A percentile compares a stretch with the other conserved stretches of the same genome.
Evolutionary conservation across 2,329 filamentous ascomycete genomes (phyloP).

Genomic region (Aspergillus spinulosporus): DNA sequence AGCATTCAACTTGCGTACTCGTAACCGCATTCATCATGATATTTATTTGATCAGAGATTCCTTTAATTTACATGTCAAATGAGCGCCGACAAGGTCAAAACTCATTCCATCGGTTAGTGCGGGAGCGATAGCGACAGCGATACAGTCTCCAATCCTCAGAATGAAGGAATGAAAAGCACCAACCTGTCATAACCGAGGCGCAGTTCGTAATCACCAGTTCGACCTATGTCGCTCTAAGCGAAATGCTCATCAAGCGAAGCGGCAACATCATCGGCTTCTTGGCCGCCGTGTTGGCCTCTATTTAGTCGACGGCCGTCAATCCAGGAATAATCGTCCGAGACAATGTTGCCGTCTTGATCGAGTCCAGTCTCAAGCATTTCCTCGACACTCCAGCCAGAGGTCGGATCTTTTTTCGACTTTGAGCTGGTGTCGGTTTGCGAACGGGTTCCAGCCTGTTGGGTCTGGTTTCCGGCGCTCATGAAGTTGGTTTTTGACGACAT

Average conservation of each 20-base stretch:
- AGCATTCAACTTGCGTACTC: background rate
- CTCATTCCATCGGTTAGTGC: background rate
- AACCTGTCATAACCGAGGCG: background rate
- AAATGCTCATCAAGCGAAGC: slow-evolving; percentile 33
- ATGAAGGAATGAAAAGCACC: background rate
- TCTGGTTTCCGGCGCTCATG: slow-evolving; percentile 18
- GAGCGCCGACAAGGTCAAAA: background rate
- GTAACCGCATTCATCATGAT: background rate
- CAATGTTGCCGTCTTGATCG: slow-evolving; percentile 34
- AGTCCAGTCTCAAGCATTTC: slow-evolving; percentile 34
- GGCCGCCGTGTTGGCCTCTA: slow-evolving; percentile 20
- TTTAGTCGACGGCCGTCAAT: slow-evolving; percentile 26
- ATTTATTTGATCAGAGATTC: background rate
- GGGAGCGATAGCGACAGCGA: background rate
- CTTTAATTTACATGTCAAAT: background rate
- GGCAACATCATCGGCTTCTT: slow-evolving; percentile 32
- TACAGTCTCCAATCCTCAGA: too few relatives aligned
- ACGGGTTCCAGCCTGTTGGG: slow-evolving; percentile 14
- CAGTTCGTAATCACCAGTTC: background rate
- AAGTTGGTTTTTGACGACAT: slow-evolving; percentile 35
- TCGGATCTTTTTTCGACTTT: slow-evolving; percentile 12
- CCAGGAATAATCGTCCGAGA: slow-evolving; percentile 29
- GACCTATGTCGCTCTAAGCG: slow-evolving; percentile 21
- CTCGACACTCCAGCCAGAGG: slow-evolving; percentile 27
- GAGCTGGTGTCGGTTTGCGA: slow-evolving; percentile 10